Percentiles rank a stretch among this genome's conserved stretches.
Conservation (phyloP, 768 basidiomycete genomes). For the Boletus vinaceobasis region DNA sequence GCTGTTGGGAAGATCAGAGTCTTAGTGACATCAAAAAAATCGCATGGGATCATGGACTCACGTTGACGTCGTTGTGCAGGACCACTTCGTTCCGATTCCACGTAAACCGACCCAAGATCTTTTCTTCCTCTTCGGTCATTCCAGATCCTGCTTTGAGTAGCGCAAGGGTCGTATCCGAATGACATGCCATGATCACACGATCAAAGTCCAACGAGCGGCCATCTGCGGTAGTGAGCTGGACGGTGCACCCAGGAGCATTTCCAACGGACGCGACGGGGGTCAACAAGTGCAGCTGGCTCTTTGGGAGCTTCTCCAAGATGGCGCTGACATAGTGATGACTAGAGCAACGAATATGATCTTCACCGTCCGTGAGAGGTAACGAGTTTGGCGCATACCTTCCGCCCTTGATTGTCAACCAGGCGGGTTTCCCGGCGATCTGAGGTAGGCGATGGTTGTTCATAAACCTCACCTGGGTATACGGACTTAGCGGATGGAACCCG, state of each 20-base stretch:
- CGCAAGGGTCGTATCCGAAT: slow-evolving; percentile 59
- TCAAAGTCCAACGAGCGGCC: slow-evolving; percentile 53
- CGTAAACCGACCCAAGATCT: slow-evolving; percentile 53
- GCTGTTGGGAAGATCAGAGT: slow-evolving; percentile 30
- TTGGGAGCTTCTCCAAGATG: slow-evolving; percentile 54
- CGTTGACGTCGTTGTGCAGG: slow-evolving; percentile 60
- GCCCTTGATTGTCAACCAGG: slow-evolving; percentile 69
- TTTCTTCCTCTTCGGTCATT: slow-evolving; percentile 49
- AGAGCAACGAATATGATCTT: not conserved
- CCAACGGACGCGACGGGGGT: slow-evolving; percentile 50
- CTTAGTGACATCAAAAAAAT: not conserved
- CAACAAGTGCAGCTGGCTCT: slow-evolving; percentile 53
- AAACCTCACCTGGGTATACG: slow-evolving; percentile 51
- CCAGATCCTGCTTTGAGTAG: slow-evolving; percentile 42
- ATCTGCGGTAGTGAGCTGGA: slow-evolving; percentile 45
- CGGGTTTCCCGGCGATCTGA: slow-evolving; percentile 65
- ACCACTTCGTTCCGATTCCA: slow-evolving; percentile 71
- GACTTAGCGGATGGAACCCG: not conserved
- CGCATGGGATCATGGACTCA: slow-evolving; percentile 28
- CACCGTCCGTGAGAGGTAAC: not conserved
- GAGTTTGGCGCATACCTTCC: slow-evolving; percentile 51
- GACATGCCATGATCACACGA: slow-evolving; percentile 71
- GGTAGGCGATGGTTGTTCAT: slow-evolving; percentile 73
- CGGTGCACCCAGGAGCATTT: slow-evolving; percentile 22
- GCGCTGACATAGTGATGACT: slow-evolving; percentile 66